phyloP scores from a whole-genome alignment of 352 stramenopile species.

The Phytopythium cucurbitacearum region DNA sequence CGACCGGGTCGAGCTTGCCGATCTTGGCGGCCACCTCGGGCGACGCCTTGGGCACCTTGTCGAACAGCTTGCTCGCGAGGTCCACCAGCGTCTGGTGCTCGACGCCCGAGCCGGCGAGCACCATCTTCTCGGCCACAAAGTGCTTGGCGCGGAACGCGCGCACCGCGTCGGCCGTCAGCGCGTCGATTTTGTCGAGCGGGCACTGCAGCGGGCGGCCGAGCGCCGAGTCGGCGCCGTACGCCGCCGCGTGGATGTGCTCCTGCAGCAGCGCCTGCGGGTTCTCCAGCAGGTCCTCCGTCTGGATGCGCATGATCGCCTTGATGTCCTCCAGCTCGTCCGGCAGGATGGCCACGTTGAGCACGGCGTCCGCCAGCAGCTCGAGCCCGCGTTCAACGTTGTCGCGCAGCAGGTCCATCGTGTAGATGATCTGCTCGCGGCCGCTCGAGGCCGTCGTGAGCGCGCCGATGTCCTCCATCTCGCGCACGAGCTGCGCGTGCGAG shows the following conservation, averaged over 20 bases:
- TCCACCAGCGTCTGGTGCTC: constrained; percentile 92
- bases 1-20: constrained; percentile 31
- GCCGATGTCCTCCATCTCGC: constrained; percentile 92
- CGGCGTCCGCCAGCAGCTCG: constrained; percentile 87
- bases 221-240: constrained; percentile 69
- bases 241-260: constrained; percentile 84
- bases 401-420: constrained; percentile 95
- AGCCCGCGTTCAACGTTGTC: constrained; percentile 91
- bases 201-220: constrained; percentile 83
- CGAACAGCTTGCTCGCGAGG: constrained; percentile 89
- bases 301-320: constrained; percentile 92
- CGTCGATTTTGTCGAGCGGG: constrained; percentile 73
- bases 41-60: constrained; percentile 30
- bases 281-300: constrained; percentile 90
- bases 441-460: constrained; percentile 89
- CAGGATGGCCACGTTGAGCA: constrained; percentile 76
- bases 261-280: constrained; percentile 82
- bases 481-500: constrained; percentile 81
- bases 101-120: constrained; percentile 92
- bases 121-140: constrained; percentile 90
- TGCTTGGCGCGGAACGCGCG: constrained; percentile 62
- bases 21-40: constrained; percentile 11
- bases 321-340: constrained; percentile 89
- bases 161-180: constrained; percentile 68
- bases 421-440: constrained; percentile 95